Evolutionary conservation across 768 basidiomycete species (phyloP).

Genomic region (Tricholoma hemisulphureum): DNA sequence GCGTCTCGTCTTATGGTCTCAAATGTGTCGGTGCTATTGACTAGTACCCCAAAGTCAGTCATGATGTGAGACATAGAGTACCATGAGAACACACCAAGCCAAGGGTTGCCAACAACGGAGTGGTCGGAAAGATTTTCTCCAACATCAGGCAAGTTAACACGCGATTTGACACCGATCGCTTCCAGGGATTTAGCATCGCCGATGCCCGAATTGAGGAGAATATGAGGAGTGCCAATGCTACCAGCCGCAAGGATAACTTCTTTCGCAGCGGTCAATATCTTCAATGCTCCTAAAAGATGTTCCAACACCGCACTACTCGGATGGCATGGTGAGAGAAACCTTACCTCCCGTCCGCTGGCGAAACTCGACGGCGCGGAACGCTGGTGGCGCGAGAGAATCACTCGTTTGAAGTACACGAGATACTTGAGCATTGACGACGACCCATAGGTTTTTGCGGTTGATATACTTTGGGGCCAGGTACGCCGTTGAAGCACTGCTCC

Average conservation of each 20-base stretch:
- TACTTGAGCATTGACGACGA: slow-evolving; percentile 24
- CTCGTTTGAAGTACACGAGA: slow-evolving; percentile 23
- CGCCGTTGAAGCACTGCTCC: slow-evolving; percentile 26
- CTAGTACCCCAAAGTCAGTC: too few species aligned
- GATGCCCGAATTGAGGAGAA: slow-evolving; percentile 35
- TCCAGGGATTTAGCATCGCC: slow-evolving; percentile 22
- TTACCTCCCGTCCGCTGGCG: too few species aligned
- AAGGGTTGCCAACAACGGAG: slow-evolving; percentile 23
- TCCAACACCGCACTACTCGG: too few species aligned
- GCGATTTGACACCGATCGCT: slow-evolving; percentile 18
- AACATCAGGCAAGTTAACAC: slow-evolving; percentile 34
- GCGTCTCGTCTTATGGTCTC: too few species aligned
- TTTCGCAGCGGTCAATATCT: too few species aligned
- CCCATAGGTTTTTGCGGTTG: slow-evolving; percentile 22
- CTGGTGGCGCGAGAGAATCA: too few species aligned
- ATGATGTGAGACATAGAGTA: too few species aligned
- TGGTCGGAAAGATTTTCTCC: slow-evolving; percentile 40
- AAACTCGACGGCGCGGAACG: too few species aligned
- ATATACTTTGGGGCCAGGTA: slow-evolving; percentile 22
- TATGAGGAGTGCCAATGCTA: slow-evolving; percentile 27
- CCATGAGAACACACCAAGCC: too few species aligned
- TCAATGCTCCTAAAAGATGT: too few species aligned
- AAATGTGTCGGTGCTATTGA: too few species aligned
- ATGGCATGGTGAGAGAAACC: too few species aligned
- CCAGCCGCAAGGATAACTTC: slow-evolving; percentile 40